Conservation (phyloP, 208 protist species). For the Crithidia thermophila region DNA sequence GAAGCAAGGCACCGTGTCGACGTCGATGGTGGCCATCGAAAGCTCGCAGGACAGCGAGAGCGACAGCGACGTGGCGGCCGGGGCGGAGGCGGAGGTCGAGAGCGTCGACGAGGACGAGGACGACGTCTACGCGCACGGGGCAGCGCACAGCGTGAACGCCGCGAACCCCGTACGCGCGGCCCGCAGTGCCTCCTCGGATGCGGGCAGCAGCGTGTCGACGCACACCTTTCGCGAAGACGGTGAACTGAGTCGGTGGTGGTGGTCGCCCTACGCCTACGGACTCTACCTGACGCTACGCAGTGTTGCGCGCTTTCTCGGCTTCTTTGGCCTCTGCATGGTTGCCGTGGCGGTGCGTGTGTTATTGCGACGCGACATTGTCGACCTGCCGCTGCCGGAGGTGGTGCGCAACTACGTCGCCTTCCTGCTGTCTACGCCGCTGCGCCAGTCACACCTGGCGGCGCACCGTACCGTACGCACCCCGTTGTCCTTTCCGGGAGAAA, state of each 20-base stretch:
- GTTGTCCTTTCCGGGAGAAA: too few species aligned
- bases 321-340: constrained; percentile 43
- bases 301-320: constrained; percentile 43
- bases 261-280: constrained; percentile 31
- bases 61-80: background rate
- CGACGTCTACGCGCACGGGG: background rate
- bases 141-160: background rate
- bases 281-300: constrained; percentile 42
- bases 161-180: background rate
- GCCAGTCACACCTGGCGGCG: background rate
- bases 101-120: constrained; percentile 1
- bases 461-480: too few species aligned
- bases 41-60: constrained; percentile 18
- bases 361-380: constrained; percentile 44
- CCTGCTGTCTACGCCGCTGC: constrained; percentile 41
- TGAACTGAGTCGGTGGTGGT: background rate
- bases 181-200: background rate
- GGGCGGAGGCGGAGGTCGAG: background rate
- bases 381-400: constrained; percentile 46
- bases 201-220: constrained; percentile 12
- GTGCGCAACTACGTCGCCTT: constrained; percentile 40
- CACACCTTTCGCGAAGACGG: background rate
- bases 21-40: constrained; percentile 28
- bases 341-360: constrained; percentile 46
- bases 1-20: constrained; percentile 20